These are phyloP conservation scores for Pseudoturritis turrita DNA, from an alignment of 345 rosid species.

Conservation along the genomic window DNA sequence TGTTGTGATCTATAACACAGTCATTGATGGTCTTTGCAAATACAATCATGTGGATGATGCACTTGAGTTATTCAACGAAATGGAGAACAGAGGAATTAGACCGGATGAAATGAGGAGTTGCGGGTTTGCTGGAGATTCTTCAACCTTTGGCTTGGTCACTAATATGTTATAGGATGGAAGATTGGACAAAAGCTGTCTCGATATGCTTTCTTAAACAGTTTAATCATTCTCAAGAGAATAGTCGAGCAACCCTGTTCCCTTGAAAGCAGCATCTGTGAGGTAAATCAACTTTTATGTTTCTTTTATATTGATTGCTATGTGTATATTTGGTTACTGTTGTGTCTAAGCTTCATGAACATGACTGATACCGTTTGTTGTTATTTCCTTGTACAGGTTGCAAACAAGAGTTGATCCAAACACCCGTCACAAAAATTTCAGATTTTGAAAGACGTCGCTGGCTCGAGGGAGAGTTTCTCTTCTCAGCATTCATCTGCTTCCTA, in stretches of 20 bases:
- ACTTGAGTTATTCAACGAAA: background rate
- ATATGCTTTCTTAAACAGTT: background rate
- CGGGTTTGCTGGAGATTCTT: background rate
- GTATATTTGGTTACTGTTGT: background rate
- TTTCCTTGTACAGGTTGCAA: background rate
- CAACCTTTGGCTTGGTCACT: background rate
- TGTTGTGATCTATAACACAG: too few relatives aligned
- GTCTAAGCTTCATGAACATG: background rate
- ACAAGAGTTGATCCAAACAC: background rate
- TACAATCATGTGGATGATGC: too few relatives aligned
- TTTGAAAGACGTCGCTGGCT: background rate
- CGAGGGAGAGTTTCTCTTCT: background rate
- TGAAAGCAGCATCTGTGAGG: too few relatives aligned
- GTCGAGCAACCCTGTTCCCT: too few relatives aligned
- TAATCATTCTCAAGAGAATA: too few relatives aligned
- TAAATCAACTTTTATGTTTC: too few relatives aligned
- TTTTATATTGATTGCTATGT: too few relatives aligned
- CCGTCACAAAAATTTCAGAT: background rate
- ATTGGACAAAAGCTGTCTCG: background rate
- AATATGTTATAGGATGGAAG: background rate
- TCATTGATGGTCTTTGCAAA: too few relatives aligned
- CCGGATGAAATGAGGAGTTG: background rate
- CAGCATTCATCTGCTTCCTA: background rate
- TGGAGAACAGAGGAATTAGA: background rate
- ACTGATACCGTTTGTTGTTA: background rate